Evolutionary conservation across 176 grass and related monocot species (phyloP).

Genomic region (Carex pumila): DNA sequence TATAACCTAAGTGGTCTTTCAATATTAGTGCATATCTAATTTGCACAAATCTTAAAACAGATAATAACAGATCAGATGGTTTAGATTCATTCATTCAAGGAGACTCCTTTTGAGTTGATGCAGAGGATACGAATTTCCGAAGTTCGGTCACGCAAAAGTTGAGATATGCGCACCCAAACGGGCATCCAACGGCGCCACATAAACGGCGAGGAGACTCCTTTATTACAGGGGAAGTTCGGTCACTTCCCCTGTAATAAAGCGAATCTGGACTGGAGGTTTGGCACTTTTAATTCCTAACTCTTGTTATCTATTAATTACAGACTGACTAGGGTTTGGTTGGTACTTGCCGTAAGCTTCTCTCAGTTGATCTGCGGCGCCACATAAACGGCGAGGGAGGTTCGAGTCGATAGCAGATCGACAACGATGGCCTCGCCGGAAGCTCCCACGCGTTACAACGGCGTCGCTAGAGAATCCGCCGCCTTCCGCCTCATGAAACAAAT

Average conservation of each 20-base stretch:
- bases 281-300: too few species aligned
- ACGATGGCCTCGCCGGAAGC: slow-evolving; percentile 71
- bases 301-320: background rate
- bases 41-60: too few species aligned
- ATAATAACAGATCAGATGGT: too few species aligned
- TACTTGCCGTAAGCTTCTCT: background rate
- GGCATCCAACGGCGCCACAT: slow-evolving; percentile 18
- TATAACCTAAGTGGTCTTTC: too few species aligned
- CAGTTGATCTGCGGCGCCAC: background rate
- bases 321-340: slow-evolving; percentile 16
- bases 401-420: slow-evolving; percentile 2
- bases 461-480: slow-evolving; percentile 81
- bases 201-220: too few species aligned
- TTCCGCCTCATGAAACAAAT: slow-evolving; percentile 99
- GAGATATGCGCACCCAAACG: background rate
- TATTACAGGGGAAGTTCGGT: too few species aligned
- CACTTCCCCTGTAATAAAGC: background rate
- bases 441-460: slow-evolving; percentile 69
- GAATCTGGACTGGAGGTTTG: background rate
- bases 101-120: too few species aligned
- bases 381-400: background rate
- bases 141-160: too few species aligned
- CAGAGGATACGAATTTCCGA: too few species aligned
- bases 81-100: too few species aligned
- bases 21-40: too few species aligned